phyloP scores from a whole-genome alignment of 1,139 yeast genomes.

The Zygotorulaspora mrakii region DNA sequence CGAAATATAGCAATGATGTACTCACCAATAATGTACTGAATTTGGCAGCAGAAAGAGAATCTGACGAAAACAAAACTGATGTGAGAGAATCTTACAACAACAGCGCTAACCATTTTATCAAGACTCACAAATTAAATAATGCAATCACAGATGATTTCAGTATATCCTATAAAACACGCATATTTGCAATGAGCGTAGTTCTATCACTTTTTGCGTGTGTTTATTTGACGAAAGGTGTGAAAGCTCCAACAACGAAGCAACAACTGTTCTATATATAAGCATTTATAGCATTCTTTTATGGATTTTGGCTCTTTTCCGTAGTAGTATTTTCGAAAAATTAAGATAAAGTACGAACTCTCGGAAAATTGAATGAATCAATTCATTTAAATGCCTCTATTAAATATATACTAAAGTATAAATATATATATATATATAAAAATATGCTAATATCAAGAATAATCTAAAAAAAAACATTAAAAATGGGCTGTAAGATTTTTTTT shows the following conservation, averaged over 20 bases:
- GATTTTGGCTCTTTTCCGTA: too few species aligned
- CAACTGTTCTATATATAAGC: background rate
- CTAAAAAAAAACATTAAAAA: slow-evolving; percentile 3
- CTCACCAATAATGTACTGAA: slow-evolving; percentile 18
- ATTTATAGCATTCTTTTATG: too few species aligned
- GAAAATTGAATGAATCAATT: background rate
- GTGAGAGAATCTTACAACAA: too few species aligned
- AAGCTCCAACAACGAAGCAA: background rate
- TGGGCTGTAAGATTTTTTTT: too few species aligned
- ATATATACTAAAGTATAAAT: slow-evolving; percentile 10
- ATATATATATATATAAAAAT: slow-evolving; percentile 7
- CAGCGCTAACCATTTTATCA: slow-evolving; percentile 3
- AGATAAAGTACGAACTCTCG: too few species aligned
- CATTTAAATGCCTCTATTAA: slow-evolving; percentile 7
- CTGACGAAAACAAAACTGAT: too few species aligned
- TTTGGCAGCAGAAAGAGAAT: slow-evolving; percentile 21
- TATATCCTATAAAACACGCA: background rate
- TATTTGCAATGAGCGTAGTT: background rate
- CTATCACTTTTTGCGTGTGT: background rate
- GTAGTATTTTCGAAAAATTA: too few species aligned
- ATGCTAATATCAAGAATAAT: slow-evolving; percentile 11
- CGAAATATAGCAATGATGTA: slow-evolving; percentile 9
- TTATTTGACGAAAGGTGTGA: background rate
- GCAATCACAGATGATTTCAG: background rate
- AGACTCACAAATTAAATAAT: slow-evolving; percentile 6